These are phyloP conservation scores for Pseudogymnoascus sp. DNA, from an alignment of 2,329 filamentous ascomycete genomes.

Conservation along the genomic window DNA sequence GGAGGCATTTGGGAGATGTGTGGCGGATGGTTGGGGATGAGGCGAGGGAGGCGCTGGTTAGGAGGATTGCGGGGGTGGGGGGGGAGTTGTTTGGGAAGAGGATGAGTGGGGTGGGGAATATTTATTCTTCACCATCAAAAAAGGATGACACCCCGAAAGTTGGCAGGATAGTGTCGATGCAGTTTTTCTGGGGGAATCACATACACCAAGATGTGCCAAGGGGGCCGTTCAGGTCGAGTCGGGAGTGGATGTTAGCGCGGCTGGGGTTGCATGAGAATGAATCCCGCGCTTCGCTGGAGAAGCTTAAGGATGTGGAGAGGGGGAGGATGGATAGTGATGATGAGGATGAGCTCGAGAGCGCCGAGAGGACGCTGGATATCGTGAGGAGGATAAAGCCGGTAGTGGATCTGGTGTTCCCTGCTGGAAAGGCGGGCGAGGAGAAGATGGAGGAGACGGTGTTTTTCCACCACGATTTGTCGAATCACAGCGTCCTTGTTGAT, in stretches of 20 bases:
- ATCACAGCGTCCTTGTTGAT: conserved; percentile 33
- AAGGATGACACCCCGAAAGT: too few species aligned
- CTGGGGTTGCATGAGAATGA: conserved; percentile 20
- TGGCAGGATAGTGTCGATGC: conserved; percentile 26
- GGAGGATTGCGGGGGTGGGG: conserved; percentile 26
- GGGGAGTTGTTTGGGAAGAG: conserved; percentile 23
- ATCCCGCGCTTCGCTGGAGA: not conserved
- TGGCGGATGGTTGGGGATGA: conserved; percentile 29
- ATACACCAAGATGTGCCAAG: conserved; percentile 28
- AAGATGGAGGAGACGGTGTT: conserved; percentile 28
- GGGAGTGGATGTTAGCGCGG: conserved; percentile 32
- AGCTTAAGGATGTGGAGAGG: conserved; percentile 23
- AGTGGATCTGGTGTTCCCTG: conserved; percentile 29
- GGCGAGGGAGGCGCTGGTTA: conserved; percentile 28
- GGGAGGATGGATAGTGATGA: conserved; percentile 16
- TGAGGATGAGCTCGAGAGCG: conserved; percentile 27
- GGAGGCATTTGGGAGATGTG: conserved; percentile 16
- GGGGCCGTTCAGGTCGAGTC: conserved; percentile 31
- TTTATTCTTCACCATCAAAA: too few species aligned
- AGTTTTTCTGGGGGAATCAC: conserved; percentile 30
- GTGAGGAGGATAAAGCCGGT: conserved; percentile 24
- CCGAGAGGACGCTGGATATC: conserved; percentile 21
- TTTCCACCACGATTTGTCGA: conserved; percentile 31
- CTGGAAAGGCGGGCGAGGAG: conserved; percentile 11
- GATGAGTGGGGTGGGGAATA: conserved; percentile 17